Percentiles rank a stretch among this genome's conserved stretches.
Conservation (phyloP, 768 basidiomycete genomes). For the Cantharellus cinnabarinus region DNA sequence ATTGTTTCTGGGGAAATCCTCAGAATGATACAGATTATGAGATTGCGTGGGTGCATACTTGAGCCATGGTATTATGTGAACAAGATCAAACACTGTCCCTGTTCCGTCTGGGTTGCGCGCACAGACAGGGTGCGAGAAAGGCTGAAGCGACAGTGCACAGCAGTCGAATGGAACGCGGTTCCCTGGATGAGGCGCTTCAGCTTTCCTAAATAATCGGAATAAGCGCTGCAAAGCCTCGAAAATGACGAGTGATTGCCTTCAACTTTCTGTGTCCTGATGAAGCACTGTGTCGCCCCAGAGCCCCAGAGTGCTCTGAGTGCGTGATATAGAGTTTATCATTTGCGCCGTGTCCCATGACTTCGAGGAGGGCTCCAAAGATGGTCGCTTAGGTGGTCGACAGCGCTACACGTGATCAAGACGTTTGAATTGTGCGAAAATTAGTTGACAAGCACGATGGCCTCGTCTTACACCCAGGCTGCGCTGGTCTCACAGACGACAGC, state of each 20-base stretch:
- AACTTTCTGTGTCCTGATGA: conserved; percentile 36
- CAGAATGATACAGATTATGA: conserved; percentile 1
- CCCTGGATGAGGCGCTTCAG: conserved; percentile 40
- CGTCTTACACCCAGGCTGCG: background rate
- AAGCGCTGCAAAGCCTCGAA: conserved; percentile 1
- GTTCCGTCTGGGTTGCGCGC: conserved; percentile 66
- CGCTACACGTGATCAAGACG: background rate
- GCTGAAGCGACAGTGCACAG: conserved; percentile 79
- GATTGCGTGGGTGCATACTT: conserved; percentile 32
- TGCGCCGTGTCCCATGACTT: conserved; percentile 34
- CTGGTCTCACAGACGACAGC: conserved; percentile 29
- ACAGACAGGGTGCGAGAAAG: conserved; percentile 74
- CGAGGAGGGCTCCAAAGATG: too few relatives aligned
- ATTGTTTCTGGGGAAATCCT: conserved; percentile 36
- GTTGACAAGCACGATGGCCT: background rate
- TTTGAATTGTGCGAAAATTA: background rate
- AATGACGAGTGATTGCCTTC: conserved; percentile 26
- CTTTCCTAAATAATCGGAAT: conserved; percentile 27
- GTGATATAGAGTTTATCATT: conserved; percentile 69
- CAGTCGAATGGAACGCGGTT: conserved; percentile 70
- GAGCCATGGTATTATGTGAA: conserved; percentile 88
- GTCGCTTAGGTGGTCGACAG: background rate
- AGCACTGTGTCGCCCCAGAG: conserved; percentile 57
- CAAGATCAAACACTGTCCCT: conserved; percentile 66
- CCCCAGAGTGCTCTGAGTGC: conserved; percentile 68